phyloP scores from a whole-genome alignment of 164 flowering plant genomes.

The Magnolia sinica region DNA sequence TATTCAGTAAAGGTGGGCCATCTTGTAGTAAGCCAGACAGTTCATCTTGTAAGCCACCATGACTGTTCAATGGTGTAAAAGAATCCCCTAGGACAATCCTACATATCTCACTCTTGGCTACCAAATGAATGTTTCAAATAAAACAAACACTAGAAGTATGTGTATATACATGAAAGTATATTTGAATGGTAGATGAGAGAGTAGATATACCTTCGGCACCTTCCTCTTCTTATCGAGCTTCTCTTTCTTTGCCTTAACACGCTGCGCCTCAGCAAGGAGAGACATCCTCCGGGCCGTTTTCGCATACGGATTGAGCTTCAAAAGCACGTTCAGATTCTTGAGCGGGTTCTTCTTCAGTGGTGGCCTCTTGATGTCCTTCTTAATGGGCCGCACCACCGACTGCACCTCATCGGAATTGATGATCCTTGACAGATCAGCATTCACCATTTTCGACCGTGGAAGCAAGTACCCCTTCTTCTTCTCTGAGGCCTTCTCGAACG shows the following conservation, averaged over 20 bases:
- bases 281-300: constrained; percentile 90
- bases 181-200: no score
- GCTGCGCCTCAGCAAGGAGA: constrained; percentile 75
- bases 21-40: no score
- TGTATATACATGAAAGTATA: no score
- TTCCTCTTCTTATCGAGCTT: constrained; percentile 54
- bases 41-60: no score
- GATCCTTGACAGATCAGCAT: constrained; percentile 80
- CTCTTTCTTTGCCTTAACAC: constrained; percentile 61
- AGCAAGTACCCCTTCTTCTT: constrained; percentile 79
- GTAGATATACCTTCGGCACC: constrained; percentile 49
- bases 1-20: no score
- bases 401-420: constrained; percentile 91
- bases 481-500: constrained; percentile 66
- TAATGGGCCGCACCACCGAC: constrained; percentile 69
- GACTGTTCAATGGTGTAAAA: no score
- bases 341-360: constrained; percentile 88
- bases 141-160: no score
- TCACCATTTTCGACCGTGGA: constrained; percentile 80
- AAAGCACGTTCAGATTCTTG: constrained; percentile 65
- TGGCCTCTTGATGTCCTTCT: constrained; percentile 70
- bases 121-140: no score
- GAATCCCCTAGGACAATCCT: no score
- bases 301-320: constrained; percentile 86
- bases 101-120: no score